Base-by-base conservation (phyloP, 305 asterid species). In the Fraxinus paxiana region DNA sequence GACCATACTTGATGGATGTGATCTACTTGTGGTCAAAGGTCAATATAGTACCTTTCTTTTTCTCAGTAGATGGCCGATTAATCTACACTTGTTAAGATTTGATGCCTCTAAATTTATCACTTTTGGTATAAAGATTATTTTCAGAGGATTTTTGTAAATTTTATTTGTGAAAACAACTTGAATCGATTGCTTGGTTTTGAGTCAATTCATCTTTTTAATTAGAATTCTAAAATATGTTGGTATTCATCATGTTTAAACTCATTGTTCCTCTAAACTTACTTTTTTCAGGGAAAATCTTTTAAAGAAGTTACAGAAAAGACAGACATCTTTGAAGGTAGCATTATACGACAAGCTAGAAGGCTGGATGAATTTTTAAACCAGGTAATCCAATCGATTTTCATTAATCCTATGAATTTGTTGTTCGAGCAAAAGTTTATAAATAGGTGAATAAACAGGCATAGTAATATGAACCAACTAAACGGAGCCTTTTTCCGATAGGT, bases 1-100 rank as follows among this genome's bases (percentile, higher is more conserved):
- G 98, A 86, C 98, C 98, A 28, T 94, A 13, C 87, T 81, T 94
- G 91, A 96, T 94, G 99, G 98, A 96, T 85, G 99, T 94, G 84
- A 93, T 96, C 81, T 96, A 96, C 84, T 93, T 97, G 81, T 96
- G 99, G 99, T 94, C 98, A 82, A 94, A 92, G 97, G 99, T 94
- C 35, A 86, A 91, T 85, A 79, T 41, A 33, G 65, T 75, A 8
- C 12, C 75, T 31, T 51, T 84, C 13, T 20, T 5, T 63, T 54
- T 77, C 20, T 78, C 54, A 61, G 48, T 30, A 74, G 20, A 77
- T 71, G 63, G 80, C 69, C 6, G 67, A 73, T 84, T 81, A 4
- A 70, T 73, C 51, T 74, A 46, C 34, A 22, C 61, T 70, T 15
- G 24, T 24, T 76, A 34, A 74, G 34, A 48, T 51, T 70, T 37